phyloP scores from a whole-genome alignment of 371 early-diverging fungal genomes.

The Haplosporangium sp. region DNA sequence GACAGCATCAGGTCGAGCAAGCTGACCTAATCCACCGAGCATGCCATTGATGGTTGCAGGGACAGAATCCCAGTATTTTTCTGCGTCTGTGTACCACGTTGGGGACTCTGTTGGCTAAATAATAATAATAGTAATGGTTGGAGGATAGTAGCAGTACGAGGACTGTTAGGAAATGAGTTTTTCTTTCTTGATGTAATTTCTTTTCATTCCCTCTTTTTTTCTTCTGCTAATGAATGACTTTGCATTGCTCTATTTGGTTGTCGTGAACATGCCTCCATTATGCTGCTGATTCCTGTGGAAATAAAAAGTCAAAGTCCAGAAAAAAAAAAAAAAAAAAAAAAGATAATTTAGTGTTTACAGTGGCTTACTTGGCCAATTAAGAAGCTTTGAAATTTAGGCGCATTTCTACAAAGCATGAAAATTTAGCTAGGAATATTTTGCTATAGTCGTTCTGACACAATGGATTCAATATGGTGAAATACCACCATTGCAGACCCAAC shows the following conservation, averaged over 20 bases:
- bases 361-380: too few species aligned
- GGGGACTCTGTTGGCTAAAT: conserved; percentile 45
- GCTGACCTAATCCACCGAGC: conserved; percentile 86
- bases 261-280: conserved; percentile 27
- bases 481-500: too few species aligned
- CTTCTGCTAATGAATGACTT: too few species aligned
- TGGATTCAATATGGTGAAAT: too few species aligned
- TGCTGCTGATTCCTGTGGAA: conserved; percentile 6
- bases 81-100: conserved; percentile 89
- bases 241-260: not conserved
- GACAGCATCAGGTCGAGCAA: conserved; percentile 81
- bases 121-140: conserved; percentile 5
- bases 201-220: too few species aligned
- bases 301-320: not conserved
- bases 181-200: not conserved
- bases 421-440: too few species aligned
- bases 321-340: not conserved
- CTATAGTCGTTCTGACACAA: too few species aligned
- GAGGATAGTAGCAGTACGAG: not conserved
- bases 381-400: too few species aligned
- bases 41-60: conserved; percentile 86
- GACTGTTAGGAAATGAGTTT: not conserved
- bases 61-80: conserved; percentile 85
- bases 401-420: too few species aligned
- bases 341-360: not conserved